These are phyloP conservation scores for Podila clonocystis DNA, from an alignment of 192 early-diverging fungal species.

Conservation along the genomic window DNA sequence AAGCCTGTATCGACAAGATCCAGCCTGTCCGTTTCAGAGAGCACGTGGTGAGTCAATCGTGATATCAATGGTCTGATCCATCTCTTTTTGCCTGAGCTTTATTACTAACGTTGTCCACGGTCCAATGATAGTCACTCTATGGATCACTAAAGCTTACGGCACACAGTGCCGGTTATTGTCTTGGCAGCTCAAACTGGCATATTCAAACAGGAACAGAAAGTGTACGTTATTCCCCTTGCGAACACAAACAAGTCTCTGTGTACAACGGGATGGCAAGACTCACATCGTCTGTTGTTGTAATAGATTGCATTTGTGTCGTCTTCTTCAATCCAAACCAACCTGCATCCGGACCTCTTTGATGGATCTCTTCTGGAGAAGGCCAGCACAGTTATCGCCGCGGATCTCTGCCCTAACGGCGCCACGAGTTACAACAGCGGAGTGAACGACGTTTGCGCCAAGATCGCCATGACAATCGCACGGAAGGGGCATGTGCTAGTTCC, in stretches of 20 bases:
- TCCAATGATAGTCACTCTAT: constrained; percentile 35
- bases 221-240: constrained; percentile 6
- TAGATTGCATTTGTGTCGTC: constrained; percentile 58
- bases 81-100: constrained; percentile 18
- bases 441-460: constrained; percentile 49
- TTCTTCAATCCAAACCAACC: constrained; percentile 51
- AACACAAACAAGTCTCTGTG: too few relatives aligned
- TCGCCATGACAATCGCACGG: constrained; percentile 34
- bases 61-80: neutral
- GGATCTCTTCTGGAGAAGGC: constrained; percentile 52
- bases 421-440: constrained; percentile 44
- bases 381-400: constrained; percentile 53
- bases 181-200: constrained; percentile 80
- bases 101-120: neutral
- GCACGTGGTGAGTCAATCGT: constrained; percentile 52
- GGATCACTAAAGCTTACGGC: constrained; percentile 60
- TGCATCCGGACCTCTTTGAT: constrained; percentile 64
- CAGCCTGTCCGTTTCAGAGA: constrained; percentile 67
- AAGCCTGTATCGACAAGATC: constrained; percentile 68
- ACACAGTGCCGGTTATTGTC: constrained; percentile 77
- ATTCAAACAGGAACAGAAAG: constrained; percentile 70
- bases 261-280: neutral
- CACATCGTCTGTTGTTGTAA: neutral
- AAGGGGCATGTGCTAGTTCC: constrained; percentile 78
- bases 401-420: constrained; percentile 47